A percentile compares a stretch with the other conserved stretches of the same genome.
Evolutionary conservation across 768 basidiomycete species (phyloP).

Genomic region (Leccinum disarticulatum): DNA sequence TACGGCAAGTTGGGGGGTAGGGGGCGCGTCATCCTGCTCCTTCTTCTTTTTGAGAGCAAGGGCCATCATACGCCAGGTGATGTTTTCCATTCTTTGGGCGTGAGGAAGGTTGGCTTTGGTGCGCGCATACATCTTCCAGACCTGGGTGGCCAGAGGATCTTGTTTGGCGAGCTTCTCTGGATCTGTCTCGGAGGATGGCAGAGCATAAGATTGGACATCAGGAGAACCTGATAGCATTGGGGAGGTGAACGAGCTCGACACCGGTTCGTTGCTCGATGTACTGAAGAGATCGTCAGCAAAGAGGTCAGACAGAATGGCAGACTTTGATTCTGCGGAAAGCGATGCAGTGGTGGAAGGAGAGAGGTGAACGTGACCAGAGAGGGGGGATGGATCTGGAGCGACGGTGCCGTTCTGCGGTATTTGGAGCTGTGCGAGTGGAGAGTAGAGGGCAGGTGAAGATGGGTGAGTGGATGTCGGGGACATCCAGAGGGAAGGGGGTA

Average conservation of each 20-base stretch:
- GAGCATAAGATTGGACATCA: constrained; percentile 48
- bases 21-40: constrained; percentile 54
- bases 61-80: constrained; percentile 99
- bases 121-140: constrained; percentile 95
- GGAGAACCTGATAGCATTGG: constrained; percentile 70
- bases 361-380: constrained; percentile 33
- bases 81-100: constrained; percentile 94
- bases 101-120: constrained; percentile 89
- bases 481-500: constrained; percentile 86
- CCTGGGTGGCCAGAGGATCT: constrained; percentile 91
- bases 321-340: constrained; percentile 52
- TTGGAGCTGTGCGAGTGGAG: constrained; percentile 40
- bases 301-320: constrained; percentile 64
- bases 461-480: constrained; percentile 58
- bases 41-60: constrained; percentile 88
- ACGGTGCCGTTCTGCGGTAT: constrained; percentile 34
- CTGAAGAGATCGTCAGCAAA: constrained; percentile 69
- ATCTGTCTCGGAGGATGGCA: constrained; percentile 48
- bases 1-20: background rate
- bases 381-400: constrained; percentile 33
- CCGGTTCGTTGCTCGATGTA: constrained; percentile 28
- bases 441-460: constrained; percentile 41
- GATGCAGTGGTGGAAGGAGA: constrained; percentile 48
- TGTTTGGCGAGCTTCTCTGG: constrained; percentile 71
- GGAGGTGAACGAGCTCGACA: constrained; percentile 59